A percentile compares a stretch with the other conserved stretches of the same genome.
Conservation (phyloP, 495 filamentous ascomycete genomes). For the Xylaria telfairii region DNA sequence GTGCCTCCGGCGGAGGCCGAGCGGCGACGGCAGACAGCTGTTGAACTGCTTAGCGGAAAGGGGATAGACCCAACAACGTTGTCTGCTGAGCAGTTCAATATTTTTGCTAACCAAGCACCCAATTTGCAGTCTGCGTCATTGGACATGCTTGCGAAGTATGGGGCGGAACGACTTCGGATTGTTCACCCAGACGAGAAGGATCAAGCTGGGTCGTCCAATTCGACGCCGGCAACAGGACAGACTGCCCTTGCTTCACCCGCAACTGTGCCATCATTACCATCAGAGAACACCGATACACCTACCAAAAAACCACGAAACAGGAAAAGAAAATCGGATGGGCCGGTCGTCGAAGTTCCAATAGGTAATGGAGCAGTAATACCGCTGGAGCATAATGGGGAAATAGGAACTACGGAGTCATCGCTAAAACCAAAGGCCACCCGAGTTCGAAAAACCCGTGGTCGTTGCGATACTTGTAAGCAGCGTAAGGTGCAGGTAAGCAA, state of each 20-base stretch:
- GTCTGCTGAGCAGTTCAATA: slow-evolving; percentile 55
- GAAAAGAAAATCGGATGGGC: slow-evolving; percentile 38
- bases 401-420: slow-evolving; percentile 35
- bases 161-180: slow-evolving; percentile 52
- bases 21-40: slow-evolving; percentile 48
- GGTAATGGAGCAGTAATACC: slow-evolving; percentile 28
- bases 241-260: slow-evolving; percentile 20
- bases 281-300: slow-evolving; percentile 26
- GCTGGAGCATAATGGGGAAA: slow-evolving; percentile 29
- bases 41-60: slow-evolving; percentile 42
- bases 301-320: slow-evolving; percentile 34
- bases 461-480: slow-evolving; percentile 48
- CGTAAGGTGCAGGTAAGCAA: slow-evolving; percentile 37
- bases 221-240: slow-evolving; percentile 30
- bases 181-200: slow-evolving; percentile 48
- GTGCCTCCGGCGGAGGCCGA: slow-evolving; percentile 51
- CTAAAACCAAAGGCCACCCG: slow-evolving; percentile 23
- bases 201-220: slow-evolving; percentile 29
- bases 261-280: slow-evolving; percentile 10
- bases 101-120: slow-evolving; percentile 57
- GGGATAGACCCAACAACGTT: slow-evolving; percentile 49
- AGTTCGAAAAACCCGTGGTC: slow-evolving; percentile 39
- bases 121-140: slow-evolving; percentile 52
- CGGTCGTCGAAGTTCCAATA: slow-evolving; percentile 21
- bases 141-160: slow-evolving; percentile 51